A percentile compares a stretch with the other conserved stretches of the same genome.
Conservation (phyloP, 495 filamentous ascomycete genomes). For the Penicillium crystallinum region DNA sequence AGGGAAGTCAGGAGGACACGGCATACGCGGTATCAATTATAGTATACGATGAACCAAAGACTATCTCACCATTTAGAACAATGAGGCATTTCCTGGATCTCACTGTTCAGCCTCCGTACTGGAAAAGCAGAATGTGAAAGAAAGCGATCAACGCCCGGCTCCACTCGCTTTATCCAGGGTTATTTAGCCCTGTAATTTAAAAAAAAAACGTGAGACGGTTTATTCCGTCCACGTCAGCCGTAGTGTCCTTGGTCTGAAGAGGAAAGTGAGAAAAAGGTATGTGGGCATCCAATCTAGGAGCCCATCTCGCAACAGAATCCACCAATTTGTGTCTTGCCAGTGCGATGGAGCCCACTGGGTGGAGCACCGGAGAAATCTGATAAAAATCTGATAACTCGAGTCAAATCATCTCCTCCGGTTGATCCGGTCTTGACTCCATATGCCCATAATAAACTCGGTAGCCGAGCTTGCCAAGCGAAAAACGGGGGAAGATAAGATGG, state of each 20-base stretch:
- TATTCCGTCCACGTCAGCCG: slow-evolving; percentile 4
- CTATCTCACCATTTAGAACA: too few species aligned
- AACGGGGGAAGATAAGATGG: slow-evolving; percentile 3
- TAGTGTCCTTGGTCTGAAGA: neutral
- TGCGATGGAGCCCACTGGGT: slow-evolving; percentile 16
- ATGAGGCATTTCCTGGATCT: too few species aligned
- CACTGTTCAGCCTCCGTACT: too few species aligned
- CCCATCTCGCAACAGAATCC: neutral
- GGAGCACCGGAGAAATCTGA: slow-evolving; percentile 25
- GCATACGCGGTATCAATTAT: neutral
- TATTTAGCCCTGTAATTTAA: neutral
- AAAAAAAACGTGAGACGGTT: neutral
- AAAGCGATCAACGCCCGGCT: neutral
- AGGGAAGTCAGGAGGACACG: neutral
- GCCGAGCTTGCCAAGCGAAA: slow-evolving; percentile 17
- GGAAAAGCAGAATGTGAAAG: neutral
- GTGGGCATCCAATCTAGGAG: neutral
- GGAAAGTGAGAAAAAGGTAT: neutral
- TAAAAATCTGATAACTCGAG: slow-evolving; percentile 27
- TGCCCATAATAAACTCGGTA: slow-evolving; percentile 19
- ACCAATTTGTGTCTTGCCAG: neutral
- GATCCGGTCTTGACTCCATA: slow-evolving; percentile 8
- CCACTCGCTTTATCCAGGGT: neutral
- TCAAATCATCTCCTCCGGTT: slow-evolving; percentile 17
- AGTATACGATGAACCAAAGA: neutral